A percentile compares a stretch with the other conserved stretches of the same genome.
Evolutionary conservation across 495 filamentous ascomycete species (phyloP).

Genomic region (Xylaria acuta): DNA sequence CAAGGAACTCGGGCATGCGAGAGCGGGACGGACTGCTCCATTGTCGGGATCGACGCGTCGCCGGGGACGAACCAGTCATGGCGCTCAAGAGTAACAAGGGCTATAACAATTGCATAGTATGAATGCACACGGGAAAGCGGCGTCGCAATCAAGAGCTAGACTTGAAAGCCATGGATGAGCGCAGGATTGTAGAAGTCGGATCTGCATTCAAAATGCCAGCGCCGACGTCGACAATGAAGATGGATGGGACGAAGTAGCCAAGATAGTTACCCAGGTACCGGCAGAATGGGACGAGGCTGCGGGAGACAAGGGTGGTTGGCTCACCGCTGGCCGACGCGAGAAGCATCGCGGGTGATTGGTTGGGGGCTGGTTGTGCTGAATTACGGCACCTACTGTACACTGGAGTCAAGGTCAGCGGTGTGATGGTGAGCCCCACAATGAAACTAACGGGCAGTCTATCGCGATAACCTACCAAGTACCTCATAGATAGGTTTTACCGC

Average conservation of each 20-base stretch:
- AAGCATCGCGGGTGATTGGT: not conserved
- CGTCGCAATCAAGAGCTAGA: not conserved
- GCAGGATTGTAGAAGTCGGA: not conserved
- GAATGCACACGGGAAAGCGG: not conserved
- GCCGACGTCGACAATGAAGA: not conserved
- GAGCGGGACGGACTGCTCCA: constrained; percentile 44
- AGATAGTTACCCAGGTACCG: not conserved
- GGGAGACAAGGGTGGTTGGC: not conserved
- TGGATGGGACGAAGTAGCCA: not conserved
- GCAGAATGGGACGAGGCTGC: constrained; percentile 10
- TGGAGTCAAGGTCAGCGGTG: not conserved
- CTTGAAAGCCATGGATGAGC: constrained; percentile 3
- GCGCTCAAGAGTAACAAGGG: constrained; percentile 18
- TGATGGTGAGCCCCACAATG: not conserved
- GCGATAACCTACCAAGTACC: too few species aligned
- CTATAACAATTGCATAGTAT: constrained; percentile 27
- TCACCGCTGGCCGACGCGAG: not conserved
- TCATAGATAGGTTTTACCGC: too few species aligned
- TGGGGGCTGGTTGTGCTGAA: not conserved
- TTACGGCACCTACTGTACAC: not conserved
- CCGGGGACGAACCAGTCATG: constrained; percentile 50
- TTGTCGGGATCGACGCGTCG: constrained; percentile 42
- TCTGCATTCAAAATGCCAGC: not conserved
- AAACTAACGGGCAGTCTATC: too few species aligned
- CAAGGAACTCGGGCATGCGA: constrained; percentile 45